phyloP scores from a whole-genome alignment of 129 eudicot species.

The Flaveria robusta region DNA sequence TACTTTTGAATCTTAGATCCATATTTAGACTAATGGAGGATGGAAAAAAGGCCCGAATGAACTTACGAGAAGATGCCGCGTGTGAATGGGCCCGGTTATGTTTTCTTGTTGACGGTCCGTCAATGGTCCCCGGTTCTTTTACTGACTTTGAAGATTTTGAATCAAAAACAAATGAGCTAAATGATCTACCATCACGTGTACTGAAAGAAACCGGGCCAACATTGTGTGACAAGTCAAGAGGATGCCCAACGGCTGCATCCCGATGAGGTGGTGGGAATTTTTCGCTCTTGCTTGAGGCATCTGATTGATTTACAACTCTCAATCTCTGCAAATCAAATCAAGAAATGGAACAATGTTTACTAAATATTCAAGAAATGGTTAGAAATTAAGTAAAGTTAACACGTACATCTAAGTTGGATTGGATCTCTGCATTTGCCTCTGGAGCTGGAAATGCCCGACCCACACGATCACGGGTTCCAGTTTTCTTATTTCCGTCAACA shows the following conservation, averaged over 20 bases:
- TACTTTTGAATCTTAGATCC: slow-evolving; percentile 60
- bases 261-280: slow-evolving; percentile 95
- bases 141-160: slow-evolving; percentile 63
- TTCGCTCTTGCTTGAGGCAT: slow-evolving; percentile 78
- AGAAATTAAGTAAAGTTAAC: slow-evolving; percentile 15
- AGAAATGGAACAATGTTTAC: background rate
- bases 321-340: slow-evolving; percentile 49
- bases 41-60: slow-evolving; percentile 61
- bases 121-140: slow-evolving; percentile 29
- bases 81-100: slow-evolving; percentile 53
- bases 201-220: slow-evolving; percentile 56
- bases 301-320: slow-evolving; percentile 59
- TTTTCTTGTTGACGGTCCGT: slow-evolving; percentile 49
- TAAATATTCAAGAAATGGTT: background rate
- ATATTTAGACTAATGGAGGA: slow-evolving; percentile 61
- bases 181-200: slow-evolving; percentile 47
- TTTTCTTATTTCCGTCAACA: slow-evolving; percentile 57
- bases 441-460: slow-evolving; percentile 83
- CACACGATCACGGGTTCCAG: slow-evolving; percentile 61
- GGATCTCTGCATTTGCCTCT: slow-evolving; percentile 92
- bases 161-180: slow-evolving; percentile 54
- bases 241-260: slow-evolving; percentile 78
- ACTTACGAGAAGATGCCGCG: slow-evolving; percentile 47
- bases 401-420: slow-evolving; percentile 79
- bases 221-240: slow-evolving; percentile 51